Conservation (phyloP, 768 basidiomycete genomes). For the Tulasnella sp. region DNA sequence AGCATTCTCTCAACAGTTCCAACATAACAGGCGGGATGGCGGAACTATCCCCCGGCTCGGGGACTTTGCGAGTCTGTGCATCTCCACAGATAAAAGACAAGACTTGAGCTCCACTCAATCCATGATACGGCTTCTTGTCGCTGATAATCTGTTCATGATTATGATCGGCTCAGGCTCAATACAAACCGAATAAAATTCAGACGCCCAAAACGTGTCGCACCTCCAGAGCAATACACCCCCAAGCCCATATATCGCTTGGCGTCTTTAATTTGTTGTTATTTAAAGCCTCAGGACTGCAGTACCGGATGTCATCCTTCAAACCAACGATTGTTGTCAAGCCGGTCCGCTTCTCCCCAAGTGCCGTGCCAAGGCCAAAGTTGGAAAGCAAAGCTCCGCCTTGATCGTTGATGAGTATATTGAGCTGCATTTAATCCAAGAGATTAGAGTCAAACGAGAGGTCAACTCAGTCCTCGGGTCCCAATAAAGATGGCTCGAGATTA, state of each 20-base stretch:
- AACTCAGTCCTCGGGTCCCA: no score
- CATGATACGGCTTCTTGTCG: not conserved
- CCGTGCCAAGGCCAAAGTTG: not conserved
- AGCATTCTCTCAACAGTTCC: not conserved
- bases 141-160: not conserved
- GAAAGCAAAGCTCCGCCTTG: not conserved
- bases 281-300: not conserved
- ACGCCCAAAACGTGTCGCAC: not conserved
- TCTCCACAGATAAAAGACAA: not conserved
- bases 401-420: not conserved
- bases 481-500: not conserved
- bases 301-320: not conserved
- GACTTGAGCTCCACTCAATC: not conserved
- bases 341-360: not conserved
- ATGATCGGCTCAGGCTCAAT: not conserved
- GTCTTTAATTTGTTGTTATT: not conserved
- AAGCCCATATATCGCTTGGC: conserved; percentile 10
- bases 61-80: not conserved
- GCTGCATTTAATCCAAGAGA: not conserved
- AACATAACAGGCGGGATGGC: not conserved
- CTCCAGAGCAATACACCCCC: conserved; percentile 21
- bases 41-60: not conserved
- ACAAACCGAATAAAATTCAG: not conserved
- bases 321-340: not conserved
- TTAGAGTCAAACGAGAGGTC: no score